Evolutionary conservation across 495 filamentous ascomycete species (phyloP), one percentile per base, ranked within the genome.

Genomic region (Annulohypoxylon bovei): DNA sequence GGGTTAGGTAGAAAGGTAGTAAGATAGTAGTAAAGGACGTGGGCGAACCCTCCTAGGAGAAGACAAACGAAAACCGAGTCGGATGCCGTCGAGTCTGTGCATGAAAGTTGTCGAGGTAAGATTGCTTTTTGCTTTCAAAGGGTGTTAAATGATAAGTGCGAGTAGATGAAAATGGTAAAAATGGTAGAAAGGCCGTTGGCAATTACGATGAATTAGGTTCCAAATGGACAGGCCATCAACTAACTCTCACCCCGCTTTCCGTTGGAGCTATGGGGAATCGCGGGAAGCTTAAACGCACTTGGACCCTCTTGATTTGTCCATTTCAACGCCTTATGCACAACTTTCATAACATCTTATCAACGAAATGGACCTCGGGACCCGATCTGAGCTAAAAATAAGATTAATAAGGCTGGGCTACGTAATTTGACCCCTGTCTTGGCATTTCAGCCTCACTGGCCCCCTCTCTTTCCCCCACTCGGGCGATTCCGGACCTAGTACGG

Each of bases 161-260:
- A 30, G 5, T n/a, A n/a, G 14, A 11, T 40, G 16, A 8, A 47
- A 30, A 18, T 18, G 16, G 47, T 4, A 4, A 32, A 53, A 53
- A n/a, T 16, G 47, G 23, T 30, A 4, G 16, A 33, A 49, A 27
- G 11, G 22, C 7, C 25, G 44, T 11, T 49, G 22, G 28, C n/a
- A 14, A 25, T 20, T 33, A 12, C 8, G 16, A 58, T 27, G 55
- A 58, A 60, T 49, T 49, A 23, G 57, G 57, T 32, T 42, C 56
- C 56, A 53, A 56, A n/a, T 11, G 27, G 44, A 52, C 22, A 23
- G 18, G 18, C 28, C 8, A 9, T 32, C 32, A 49, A 20, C 25
- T 27, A 62, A 20, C 57, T 22, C n/a, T 50, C 58, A 62, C 58
- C 58, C 58, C 58, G 58, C 58, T 62, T 39, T 62, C 44, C 5